Base-by-base conservation (phyloP, 2,329 filamentous ascomycete species). In the Fusarium multiceps region DNA sequence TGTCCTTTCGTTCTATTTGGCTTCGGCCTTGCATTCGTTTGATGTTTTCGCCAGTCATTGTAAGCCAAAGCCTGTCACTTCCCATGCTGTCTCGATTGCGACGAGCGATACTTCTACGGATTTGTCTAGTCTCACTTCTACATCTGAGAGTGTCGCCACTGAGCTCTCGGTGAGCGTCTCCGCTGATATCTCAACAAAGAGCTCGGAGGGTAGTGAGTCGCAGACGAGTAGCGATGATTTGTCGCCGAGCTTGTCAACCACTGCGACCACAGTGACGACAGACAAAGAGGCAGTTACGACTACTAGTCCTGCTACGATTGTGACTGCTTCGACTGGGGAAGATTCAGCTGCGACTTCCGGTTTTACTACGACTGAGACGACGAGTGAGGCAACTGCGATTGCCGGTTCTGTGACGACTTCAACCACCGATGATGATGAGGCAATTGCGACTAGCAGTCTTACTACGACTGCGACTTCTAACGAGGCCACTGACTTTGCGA, bases 1-100 rank as follows among this genome's bases (percentile, higher is more conserved):
- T 28, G 41, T 67, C 63, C 63, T 48, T 37, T 67, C 63, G 55
- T 45, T 67, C 14, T 55, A 34, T 20, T 16, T 58, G 11, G 50
- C 61, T 18, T 46, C 41, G 30, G 20, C 53, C 20, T 48, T 65
- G 21, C 34, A 41, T 34, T 59, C 55, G 30, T 34, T 47, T 30
- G 27, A 37, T 21, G 43, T 27, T 12, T 21, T 41, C 16, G 62
- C 63, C 34, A 50, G 34, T 20, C 46, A 56, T 37, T 65, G 61
- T 41, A 25, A 30, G 9, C 54, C 60, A 1, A 25, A 28, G 18
- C 42, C 49, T 30, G 23, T 37, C 14, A 54, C 60, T 49, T 37
- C 30, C 2, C 20, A 1, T 21, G n/a, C 28, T 21, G 18, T 48
- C 5, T n/a, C 53, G 1, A 11, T 20, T 28, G 42, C 18, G 42